Evolutionary conservation across 495 filamentous ascomycete species (phyloP).

Genomic region (Annulohypoxylon maeteangense): DNA sequence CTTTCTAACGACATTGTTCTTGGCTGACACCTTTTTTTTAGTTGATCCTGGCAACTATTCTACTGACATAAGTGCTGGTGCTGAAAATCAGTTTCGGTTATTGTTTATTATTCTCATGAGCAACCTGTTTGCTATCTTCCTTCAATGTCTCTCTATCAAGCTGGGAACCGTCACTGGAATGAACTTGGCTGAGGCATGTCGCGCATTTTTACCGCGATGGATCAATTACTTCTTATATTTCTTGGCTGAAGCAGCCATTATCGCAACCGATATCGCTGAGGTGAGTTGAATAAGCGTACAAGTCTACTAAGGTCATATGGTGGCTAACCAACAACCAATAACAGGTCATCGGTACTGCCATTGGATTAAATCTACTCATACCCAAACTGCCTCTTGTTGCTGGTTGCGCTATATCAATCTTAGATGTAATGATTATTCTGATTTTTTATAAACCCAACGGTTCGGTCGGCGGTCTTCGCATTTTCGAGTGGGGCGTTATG

Average conservation of each 20-base stretch:
- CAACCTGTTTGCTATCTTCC: constrained; percentile 84
- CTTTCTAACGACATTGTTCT: constrained; percentile 9
- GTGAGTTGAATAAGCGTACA: constrained; percentile 26
- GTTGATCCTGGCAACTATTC: constrained; percentile 90
- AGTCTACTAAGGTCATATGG: too few species aligned
- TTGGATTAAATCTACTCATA: constrained; percentile 85
- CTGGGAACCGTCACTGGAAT: constrained; percentile 86
- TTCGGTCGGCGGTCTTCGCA: constrained; percentile 74
- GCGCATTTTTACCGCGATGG: constrained; percentile 79
- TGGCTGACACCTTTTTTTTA: constrained; percentile 48
- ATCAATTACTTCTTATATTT: constrained; percentile 78
- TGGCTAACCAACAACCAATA: constrained; percentile 16
- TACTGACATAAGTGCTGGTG: constrained; percentile 81
- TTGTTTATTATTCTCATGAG: constrained; percentile 85
- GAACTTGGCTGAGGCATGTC: constrained; percentile 82
- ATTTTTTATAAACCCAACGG: constrained; percentile 85
- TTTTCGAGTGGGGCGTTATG: constrained; percentile 86
- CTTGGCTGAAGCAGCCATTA: constrained; percentile 81
- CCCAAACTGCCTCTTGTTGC: constrained; percentile 82
- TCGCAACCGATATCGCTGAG: constrained; percentile 93
- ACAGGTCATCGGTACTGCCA: constrained; percentile 89
- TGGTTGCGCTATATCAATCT: constrained; percentile 85
- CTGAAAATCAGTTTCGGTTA: constrained; percentile 70
- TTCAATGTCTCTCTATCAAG: constrained; percentile 85
- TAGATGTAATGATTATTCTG: constrained; percentile 85